Evolutionary conservation across 768 basidiomycete species (phyloP).

Genomic region (Stropharia rugosoannulata): DNA sequence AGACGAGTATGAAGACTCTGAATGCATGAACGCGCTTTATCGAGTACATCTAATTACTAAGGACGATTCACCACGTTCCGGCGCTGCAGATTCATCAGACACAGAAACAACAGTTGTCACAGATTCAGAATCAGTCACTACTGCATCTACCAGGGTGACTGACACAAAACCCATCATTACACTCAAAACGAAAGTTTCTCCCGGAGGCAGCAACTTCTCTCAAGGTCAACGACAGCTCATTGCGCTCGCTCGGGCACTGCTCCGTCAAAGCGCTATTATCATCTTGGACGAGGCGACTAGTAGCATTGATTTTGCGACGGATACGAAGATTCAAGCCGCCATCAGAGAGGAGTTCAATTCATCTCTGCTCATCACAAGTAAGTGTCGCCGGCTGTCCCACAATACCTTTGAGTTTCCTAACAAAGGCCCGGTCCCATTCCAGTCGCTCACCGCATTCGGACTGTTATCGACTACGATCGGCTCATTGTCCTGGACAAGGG

Average conservation of each 20-base stretch:
- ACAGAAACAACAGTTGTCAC: slow-evolving; percentile 21
- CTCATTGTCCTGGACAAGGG: slow-evolving; percentile 78
- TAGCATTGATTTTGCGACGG: slow-evolving; percentile 85
- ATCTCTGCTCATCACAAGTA: slow-evolving; percentile 72
- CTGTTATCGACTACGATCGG: slow-evolving; percentile 80
- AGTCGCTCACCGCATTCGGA: slow-evolving; percentile 76
- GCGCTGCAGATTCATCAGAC: slow-evolving; percentile 44
- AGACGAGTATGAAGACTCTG: slow-evolving; percentile 77
- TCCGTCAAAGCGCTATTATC: slow-evolving; percentile 70
- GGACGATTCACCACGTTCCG: slow-evolving; percentile 46
- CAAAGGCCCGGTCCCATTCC: slow-evolving; percentile 6
- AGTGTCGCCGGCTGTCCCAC: slow-evolving; percentile 17
- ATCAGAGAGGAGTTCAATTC: slow-evolving; percentile 84
- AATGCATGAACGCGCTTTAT: slow-evolving; percentile 76
- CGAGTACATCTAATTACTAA: slow-evolving; percentile 77
- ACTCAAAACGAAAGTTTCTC: slow-evolving; percentile 77
- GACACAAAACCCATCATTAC: slow-evolving; percentile 58
- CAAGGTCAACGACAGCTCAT: slow-evolving; percentile 90
- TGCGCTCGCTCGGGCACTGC: slow-evolving; percentile 79
- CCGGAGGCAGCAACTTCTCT: slow-evolving; percentile 89
- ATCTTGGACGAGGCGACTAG: slow-evolving; percentile 85
- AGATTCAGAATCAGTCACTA: slow-evolving; percentile 39
- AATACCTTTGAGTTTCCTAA: background rate
- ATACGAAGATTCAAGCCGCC: slow-evolving; percentile 85
- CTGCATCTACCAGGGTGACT: slow-evolving; percentile 42